Evolutionary conservation across 129 eudicot genomes (phyloP).

Genomic region (Tagetes erecta): DNA sequence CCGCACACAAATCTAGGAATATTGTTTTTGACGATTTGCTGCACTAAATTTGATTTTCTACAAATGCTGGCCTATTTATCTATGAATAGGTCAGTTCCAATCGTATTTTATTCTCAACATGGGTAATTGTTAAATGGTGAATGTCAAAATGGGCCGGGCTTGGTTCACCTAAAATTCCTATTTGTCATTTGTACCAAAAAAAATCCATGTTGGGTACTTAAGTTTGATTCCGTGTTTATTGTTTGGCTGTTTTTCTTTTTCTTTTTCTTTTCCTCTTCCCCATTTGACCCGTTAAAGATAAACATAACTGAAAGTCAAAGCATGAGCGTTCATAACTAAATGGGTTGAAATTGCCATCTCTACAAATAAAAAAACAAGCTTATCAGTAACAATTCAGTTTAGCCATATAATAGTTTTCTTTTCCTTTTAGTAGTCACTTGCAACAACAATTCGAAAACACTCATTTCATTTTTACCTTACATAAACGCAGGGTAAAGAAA

Average conservation of each 20-base stretch:
- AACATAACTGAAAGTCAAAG: background rate
- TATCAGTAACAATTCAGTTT: background rate
- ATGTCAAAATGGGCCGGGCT: background rate
- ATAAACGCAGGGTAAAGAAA: slow-evolving; percentile 52
- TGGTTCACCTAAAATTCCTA: background rate
- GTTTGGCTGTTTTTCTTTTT: background rate
- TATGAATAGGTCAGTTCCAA: background rate
- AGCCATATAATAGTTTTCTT: background rate
- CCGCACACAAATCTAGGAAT: background rate
- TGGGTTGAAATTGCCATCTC: background rate
- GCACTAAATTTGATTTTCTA: background rate
- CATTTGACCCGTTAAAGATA: background rate
- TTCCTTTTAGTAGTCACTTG: background rate
- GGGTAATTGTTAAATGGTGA: background rate
- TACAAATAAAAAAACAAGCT: background rate
- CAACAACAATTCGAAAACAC: background rate
- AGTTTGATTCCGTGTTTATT: background rate
- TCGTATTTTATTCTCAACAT: background rate
- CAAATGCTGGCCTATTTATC: background rate
- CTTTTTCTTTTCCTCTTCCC: background rate
- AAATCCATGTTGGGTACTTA: background rate
- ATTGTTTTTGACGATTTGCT: background rate
- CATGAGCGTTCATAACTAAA: background rate
- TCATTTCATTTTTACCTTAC: slow-evolving; percentile 5
- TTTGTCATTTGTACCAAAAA: background rate